Percentiles rank a stretch among this genome's conserved stretches.
Evolutionary conservation across 352 stramenopile genomes (phyloP).

Genomic region (Phytophthora fragariae): DNA sequence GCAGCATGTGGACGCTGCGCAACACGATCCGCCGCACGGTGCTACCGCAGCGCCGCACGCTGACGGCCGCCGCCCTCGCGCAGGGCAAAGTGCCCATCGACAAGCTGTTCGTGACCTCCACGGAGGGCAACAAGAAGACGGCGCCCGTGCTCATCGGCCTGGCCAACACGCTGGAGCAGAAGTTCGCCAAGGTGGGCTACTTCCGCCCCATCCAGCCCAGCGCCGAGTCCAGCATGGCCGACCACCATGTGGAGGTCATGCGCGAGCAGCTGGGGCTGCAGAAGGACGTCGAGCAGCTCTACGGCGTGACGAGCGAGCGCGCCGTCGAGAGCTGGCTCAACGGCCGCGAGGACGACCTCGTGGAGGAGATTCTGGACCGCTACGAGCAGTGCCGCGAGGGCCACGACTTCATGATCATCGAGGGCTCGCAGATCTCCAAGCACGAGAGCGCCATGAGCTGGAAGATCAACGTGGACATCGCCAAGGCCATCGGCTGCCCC

Average conservation of each 20-base stretch:
- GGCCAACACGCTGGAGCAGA: slow-evolving; percentile 75
- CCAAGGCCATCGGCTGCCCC: slow-evolving; percentile 69
- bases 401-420: slow-evolving; percentile 89
- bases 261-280: slow-evolving; percentile 62
- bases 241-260: slow-evolving; percentile 84
- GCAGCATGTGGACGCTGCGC: slow-evolving; percentile 30
- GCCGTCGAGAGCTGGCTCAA: slow-evolving; percentile 62
- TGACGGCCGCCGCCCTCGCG: slow-evolving; percentile 48
- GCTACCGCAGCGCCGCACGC: slow-evolving; percentile 23
- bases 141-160: slow-evolving; percentile 77
- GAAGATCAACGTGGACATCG: slow-evolving; percentile 84
- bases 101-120: slow-evolving; percentile 77
- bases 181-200: slow-evolving; percentile 76
- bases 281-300: slow-evolving; percentile 50
- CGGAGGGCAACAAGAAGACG: slow-evolving; percentile 64
- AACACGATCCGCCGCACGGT: slow-evolving; percentile 18
- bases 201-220: slow-evolving; percentile 79
- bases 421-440: slow-evolving; percentile 72
- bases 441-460: slow-evolving; percentile 80
- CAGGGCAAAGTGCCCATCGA: slow-evolving; percentile 62
- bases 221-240: slow-evolving; percentile 31
- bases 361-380: slow-evolving; percentile 73
- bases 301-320: slow-evolving; percentile 64
- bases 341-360: slow-evolving; percentile 69
- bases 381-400: slow-evolving; percentile 61